Base-by-base conservation (phyloP, 352 stramenopile genomes). In the Phytophthora melonis region DNA sequence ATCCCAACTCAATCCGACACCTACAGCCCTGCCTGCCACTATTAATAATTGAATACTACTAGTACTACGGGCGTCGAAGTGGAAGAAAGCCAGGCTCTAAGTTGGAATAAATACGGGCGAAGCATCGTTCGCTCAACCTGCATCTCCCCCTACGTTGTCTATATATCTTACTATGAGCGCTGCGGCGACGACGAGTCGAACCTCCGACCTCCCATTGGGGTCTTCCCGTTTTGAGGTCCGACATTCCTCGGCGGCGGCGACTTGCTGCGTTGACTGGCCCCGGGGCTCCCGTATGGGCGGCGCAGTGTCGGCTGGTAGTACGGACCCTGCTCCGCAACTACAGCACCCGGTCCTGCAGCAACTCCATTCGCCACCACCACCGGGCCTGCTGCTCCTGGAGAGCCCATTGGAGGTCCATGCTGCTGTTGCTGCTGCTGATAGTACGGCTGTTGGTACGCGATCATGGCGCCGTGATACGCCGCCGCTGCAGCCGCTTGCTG, bases 71-170 rank as follows among this genome's bases (percentile, higher is more conserved):
- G 54, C 53, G 34, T 63, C 59, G 0, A 74, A 72, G 54, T 70
- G 74, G 74, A 80, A 78, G 62, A 80, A 80, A 75, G 56, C 70
- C 30, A 73, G 62, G 58, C 52, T 81, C 65, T 78, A 78, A 67
- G 49, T 64, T 78, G 50, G 47, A 81, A 81, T 81, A 81, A 81
- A 81, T 81, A 81, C 34, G 58, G 58, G 55, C 23, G 53, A 72
- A 66, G 27, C 56, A 61, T 36, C 16, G 41, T 54, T 70, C 23
- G 58, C 58, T 77, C 55, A 64, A 77, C 54, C 73, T 69, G 55
- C 64, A 68, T 67, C 55, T 74, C 41, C 30, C 61, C 49, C 52
- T 63, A 54, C 66, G 36, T 69, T 66, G 65, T 78, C 63, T 78
- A 72, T 72, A 64, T 72, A 68, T 70, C 62, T 61, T 80, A 80